Evolutionary conservation across 495 filamentous ascomycete genomes (phyloP).

Genomic region (Filosporella fistucella): DNA sequence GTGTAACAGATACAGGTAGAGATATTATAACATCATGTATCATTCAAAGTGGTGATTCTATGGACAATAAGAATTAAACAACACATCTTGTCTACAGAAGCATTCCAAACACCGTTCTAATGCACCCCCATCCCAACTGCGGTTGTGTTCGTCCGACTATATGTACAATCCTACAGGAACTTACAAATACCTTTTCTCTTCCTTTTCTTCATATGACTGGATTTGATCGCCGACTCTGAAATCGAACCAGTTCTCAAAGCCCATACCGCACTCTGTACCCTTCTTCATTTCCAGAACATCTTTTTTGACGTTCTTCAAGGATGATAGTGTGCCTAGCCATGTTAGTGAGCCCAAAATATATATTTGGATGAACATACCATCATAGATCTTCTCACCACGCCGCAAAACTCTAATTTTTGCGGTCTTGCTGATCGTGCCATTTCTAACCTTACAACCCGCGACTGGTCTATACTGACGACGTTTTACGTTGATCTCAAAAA

Average conservation of each 20-base stretch:
- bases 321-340: constrained; percentile 60
- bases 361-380: constrained; percentile 54
- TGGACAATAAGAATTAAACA: too few relatives aligned
- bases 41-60: too few relatives aligned
- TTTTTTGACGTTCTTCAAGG: constrained; percentile 89
- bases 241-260: constrained; percentile 72
- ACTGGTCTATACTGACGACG: constrained; percentile 63
- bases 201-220: constrained; percentile 77
- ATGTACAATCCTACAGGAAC: neutral
- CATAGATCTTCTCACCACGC: constrained; percentile 60
- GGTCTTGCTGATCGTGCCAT: constrained; percentile 61
- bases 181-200: constrained; percentile 66
- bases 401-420: constrained; percentile 69
- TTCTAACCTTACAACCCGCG: constrained; percentile 85
- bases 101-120: neutral
- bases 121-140: neutral
- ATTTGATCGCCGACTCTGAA: constrained; percentile 80
- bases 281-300: constrained; percentile 85
- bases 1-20: too few relatives aligned
- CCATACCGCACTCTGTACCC: constrained; percentile 87
- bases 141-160: neutral
- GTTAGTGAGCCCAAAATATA: neutral
- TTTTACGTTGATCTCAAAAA: constrained; percentile 80
- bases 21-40: too few relatives aligned
- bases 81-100: too few relatives aligned